Conservation (phyloP, 2,329 filamentous ascomycete genomes). For the Epichloe scottii region DNA sequence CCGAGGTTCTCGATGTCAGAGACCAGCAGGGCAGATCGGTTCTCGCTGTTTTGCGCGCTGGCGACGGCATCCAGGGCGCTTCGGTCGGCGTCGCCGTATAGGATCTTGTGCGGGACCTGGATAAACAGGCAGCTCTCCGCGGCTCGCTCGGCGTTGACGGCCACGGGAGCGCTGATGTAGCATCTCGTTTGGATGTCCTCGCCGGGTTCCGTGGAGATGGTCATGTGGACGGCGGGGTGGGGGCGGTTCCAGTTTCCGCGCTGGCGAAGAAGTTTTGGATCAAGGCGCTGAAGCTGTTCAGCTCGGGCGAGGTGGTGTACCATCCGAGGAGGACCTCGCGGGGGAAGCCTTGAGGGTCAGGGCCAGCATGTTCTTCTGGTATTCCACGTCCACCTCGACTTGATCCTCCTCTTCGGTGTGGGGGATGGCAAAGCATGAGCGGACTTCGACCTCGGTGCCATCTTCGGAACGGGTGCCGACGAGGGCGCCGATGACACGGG, state of each 20-base stretch:
- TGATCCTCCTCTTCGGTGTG: constrained; percentile 98
- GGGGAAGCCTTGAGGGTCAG: constrained; percentile 84
- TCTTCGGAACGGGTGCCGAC: constrained; percentile 90
- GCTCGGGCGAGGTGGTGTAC: constrained; percentile 94
- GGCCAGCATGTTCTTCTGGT: constrained; percentile 98
- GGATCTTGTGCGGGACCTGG: constrained; percentile 88
- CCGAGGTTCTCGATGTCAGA: constrained; percentile 87
- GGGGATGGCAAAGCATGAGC: constrained; percentile 92
- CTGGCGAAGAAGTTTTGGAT: constrained; percentile 98
- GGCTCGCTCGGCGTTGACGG: constrained; percentile 86
- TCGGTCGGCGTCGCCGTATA: constrained; percentile 64
- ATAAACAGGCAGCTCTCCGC: constrained; percentile 96
- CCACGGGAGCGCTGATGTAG: constrained; percentile 92
- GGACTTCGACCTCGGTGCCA: constrained; percentile 90
- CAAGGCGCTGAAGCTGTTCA: constrained; percentile 96
- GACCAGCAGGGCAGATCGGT: constrained; percentile 58
- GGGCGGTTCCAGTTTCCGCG: constrained; percentile 95
- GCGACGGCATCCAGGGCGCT: constrained; percentile 68
- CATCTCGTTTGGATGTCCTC: constrained; percentile 80
- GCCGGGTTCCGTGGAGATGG: constrained; percentile 80
- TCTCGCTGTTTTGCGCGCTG: constrained; percentile 66
- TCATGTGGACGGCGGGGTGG: constrained; percentile 94
- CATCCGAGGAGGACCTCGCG: constrained; percentile 91
- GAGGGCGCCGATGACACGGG: constrained; percentile 92
- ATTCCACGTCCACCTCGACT: constrained; percentile 98